These are phyloP conservation scores for Kwoniella europaea DNA, from an alignment of 768 basidiomycete genomes.

Conservation along the genomic window DNA sequence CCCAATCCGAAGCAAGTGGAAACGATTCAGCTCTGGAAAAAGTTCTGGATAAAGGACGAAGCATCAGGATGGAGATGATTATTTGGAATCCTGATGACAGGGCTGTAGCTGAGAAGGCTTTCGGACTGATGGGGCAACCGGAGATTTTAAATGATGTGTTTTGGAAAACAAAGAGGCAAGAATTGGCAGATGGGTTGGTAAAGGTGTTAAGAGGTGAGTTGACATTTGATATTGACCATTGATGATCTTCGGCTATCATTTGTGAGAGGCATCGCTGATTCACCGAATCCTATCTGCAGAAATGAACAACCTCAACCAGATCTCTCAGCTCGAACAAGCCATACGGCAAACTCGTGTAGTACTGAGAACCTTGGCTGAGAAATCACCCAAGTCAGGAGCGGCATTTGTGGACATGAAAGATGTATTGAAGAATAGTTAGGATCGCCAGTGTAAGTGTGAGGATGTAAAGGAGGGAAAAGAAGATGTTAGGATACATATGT, in stretches of 20 bases:
- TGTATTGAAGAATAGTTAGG: not conserved
- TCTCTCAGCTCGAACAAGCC: constrained; percentile 30
- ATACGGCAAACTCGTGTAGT: constrained; percentile 22
- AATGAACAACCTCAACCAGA: constrained; percentile 8
- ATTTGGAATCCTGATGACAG: not conserved
- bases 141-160: constrained; percentile 58
- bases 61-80: not conserved
- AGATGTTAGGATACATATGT: not conserved
- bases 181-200: constrained; percentile 77
- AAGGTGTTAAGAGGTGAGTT: constrained; percentile 51
- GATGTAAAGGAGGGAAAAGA: not conserved
- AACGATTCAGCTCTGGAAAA: not conserved
- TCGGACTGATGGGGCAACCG: constrained; percentile 14
- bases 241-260: no score
- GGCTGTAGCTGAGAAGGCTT: constrained; percentile 8
- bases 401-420: constrained; percentile 23
- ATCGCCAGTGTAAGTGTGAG: not conserved
- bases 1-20: not conserved
- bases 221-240: no score
- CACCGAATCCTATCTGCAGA: not conserved
- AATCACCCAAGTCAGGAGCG: constrained; percentile 20
- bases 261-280: no score
- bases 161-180: constrained; percentile 69
- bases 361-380: constrained; percentile 9
- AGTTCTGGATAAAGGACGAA: constrained; percentile 8